phyloP scores from a whole-genome alignment of 2,329 filamentous ascomycete species.

The Byssochlamys sp. region DNA sequence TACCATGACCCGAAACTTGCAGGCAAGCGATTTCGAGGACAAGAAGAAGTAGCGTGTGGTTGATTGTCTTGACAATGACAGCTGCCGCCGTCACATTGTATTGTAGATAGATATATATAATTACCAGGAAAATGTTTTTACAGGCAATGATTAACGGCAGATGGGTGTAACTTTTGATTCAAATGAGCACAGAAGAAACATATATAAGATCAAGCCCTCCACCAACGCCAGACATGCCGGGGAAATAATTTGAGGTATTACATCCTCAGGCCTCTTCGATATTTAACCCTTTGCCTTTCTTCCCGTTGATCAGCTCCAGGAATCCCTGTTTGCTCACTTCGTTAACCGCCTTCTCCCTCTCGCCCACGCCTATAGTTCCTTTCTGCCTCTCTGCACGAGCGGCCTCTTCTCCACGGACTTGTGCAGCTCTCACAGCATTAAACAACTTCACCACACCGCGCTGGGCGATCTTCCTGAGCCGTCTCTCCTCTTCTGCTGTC shows the following conservation, averaged over 20 bases:
- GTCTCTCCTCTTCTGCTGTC: constrained; percentile 62
- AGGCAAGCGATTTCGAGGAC: constrained; percentile 76
- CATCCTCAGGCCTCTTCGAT: constrained; percentile 34
- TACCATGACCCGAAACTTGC: constrained; percentile 88
- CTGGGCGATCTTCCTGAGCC: constrained; percentile 77
- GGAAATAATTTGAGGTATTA: background rate
- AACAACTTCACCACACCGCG: constrained; percentile 92
- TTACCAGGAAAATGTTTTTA: background rate
- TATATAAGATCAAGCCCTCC: constrained; percentile 10
- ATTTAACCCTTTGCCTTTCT: constrained; percentile 42
- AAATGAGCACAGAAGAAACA: constrained; percentile 3
- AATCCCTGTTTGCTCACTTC: constrained; percentile 98
- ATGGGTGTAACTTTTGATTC: background rate
- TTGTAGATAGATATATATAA: constrained; percentile 6
- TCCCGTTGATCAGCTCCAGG: constrained; percentile 64
- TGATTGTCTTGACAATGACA: background rate
- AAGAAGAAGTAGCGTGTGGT: constrained; percentile 23
- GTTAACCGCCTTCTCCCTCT: constrained; percentile 77
- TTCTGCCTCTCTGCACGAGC: constrained; percentile 56
- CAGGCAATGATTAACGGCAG: background rate
- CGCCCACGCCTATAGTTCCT: constrained; percentile 67
- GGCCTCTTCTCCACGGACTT: constrained; percentile 76
- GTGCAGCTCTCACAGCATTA: constrained; percentile 85
- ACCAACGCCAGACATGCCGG: constrained; percentile 25
- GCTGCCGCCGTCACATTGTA: background rate